Conservation (phyloP, 768 basidiomycete genomes). For the Cystofilobasidium macerans region DNA sequence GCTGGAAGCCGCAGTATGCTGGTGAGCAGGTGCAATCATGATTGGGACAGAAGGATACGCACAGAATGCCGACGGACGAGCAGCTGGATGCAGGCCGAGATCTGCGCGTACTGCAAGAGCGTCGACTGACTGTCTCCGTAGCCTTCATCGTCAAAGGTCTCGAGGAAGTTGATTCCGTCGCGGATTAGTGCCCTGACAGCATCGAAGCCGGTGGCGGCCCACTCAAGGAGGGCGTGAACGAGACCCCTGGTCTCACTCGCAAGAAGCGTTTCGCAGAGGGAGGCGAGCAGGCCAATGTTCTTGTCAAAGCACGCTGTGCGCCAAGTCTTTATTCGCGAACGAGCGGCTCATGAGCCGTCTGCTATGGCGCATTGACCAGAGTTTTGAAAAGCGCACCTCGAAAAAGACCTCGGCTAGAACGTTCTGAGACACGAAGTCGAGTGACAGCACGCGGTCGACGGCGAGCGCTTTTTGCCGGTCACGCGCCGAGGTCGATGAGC, state of each 20-base stretch:
- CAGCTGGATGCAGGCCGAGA: not conserved
- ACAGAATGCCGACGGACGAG: not conserved
- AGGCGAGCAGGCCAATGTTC: not conserved
- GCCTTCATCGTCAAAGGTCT: not conserved
- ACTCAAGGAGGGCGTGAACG: not conserved
- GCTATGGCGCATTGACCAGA: no score
- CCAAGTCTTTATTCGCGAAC: not conserved
- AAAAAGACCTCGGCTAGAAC: not conserved
- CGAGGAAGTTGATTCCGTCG: not conserved
- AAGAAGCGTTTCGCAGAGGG: not conserved
- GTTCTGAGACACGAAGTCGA: not conserved
- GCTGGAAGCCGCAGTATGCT: not conserved
- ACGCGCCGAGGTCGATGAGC: not conserved
- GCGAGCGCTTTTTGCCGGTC: not conserved
- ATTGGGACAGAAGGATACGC: not conserved
- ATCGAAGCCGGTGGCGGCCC: not conserved
- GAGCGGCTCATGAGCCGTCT: not conserved
- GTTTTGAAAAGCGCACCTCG: not conserved
- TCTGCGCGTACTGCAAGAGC: not conserved
- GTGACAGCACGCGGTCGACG: not conserved
- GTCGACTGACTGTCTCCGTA: conserved; percentile 1
- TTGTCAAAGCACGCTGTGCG: not conserved
- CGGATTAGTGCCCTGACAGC: not conserved
- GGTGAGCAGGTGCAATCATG: not conserved
- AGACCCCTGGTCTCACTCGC: not conserved